Percentiles rank a stretch among this genome's conserved stretches.
Evolutionary conservation across 208 protist species (phyloP).

Genomic region (Acanthamoeba lenticulata): DNA sequence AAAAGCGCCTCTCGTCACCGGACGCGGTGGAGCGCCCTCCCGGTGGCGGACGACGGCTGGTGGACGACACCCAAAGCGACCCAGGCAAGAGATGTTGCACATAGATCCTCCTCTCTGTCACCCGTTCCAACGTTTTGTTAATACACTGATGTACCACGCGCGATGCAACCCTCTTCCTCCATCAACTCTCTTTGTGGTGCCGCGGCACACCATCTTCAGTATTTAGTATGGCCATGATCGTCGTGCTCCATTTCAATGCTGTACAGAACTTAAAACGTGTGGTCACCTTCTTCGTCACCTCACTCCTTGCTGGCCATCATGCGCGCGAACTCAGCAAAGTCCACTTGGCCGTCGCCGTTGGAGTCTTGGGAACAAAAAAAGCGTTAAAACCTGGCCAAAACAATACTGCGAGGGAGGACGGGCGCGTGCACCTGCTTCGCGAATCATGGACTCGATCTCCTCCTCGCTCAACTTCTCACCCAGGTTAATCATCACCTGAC

Average conservation of each 20-base stretch:
- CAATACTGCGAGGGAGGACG: background rate
- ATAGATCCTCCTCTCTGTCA: too few species aligned
- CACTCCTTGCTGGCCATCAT: slow-evolving; percentile 80
- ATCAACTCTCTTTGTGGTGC: too few species aligned
- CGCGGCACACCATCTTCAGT: too few species aligned
- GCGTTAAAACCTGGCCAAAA: background rate
- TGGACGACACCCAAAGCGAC: background rate
- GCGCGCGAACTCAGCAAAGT: slow-evolving; percentile 89
- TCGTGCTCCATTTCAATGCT: background rate
- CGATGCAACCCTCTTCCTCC: too few species aligned
- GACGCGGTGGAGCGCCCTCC: background rate
- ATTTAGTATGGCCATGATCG: background rate
- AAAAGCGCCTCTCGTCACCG: background rate
- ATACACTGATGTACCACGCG: background rate
- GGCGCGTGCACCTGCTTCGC: slow-evolving; percentile 79
- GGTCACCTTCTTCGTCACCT: background rate
- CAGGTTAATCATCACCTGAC: slow-evolving; percentile 90
- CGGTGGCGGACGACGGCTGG: background rate
- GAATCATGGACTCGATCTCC: slow-evolving; percentile 90
- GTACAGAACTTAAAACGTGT: too few species aligned
- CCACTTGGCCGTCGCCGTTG: slow-evolving; percentile 89
- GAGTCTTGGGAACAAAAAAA: slow-evolving; percentile 71
- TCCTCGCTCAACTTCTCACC: slow-evolving; percentile 91
- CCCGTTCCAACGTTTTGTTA: background rate
- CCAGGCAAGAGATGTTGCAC: slow-evolving; percentile 32